Evolutionary conservation across 2,329 filamentous ascomycete species (phyloP).

Genomic region (Geosmithia putterillii): DNA sequence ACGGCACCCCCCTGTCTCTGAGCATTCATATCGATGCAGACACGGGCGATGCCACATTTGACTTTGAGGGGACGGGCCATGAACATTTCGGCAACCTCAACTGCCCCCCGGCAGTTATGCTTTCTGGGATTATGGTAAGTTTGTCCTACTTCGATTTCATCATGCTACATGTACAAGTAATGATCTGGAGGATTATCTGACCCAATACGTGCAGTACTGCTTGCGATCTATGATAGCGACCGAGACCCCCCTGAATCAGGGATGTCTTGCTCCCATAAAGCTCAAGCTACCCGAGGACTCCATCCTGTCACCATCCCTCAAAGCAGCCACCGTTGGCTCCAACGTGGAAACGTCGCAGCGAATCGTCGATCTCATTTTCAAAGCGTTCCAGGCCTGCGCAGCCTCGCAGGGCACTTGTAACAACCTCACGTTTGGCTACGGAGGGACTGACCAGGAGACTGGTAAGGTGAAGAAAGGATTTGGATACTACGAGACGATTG

Average conservation of each 20-base stretch:
- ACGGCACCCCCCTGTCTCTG: slow-evolving; percentile 66
- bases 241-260: slow-evolving; percentile 21
- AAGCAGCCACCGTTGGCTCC: slow-evolving; percentile 15
- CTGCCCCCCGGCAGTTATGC: slow-evolving; percentile 6
- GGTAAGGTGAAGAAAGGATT: slow-evolving; percentile 38
- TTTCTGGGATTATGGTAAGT: slow-evolving; percentile 37
- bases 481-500: slow-evolving; percentile 76
- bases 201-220: slow-evolving; percentile 25
- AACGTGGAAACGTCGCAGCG: slow-evolving; percentile 22
- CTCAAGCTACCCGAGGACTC: slow-evolving; percentile 57
- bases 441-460: slow-evolving; percentile 17
- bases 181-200: too few species aligned
- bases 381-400: slow-evolving; percentile 62
- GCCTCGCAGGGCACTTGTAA: slow-evolving; percentile 72
- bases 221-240: slow-evolving; percentile 18
- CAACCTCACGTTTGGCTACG: slow-evolving; percentile 69
- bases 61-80: slow-evolving; percentile 16
- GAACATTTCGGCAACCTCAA: slow-evolving; percentile 15
- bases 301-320: slow-evolving; percentile 59
- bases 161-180: too few species aligned
- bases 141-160: slow-evolving; percentile 51
- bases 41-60: slow-evolving; percentile 63
- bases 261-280: slow-evolving; percentile 34
- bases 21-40: slow-evolving; percentile 63
- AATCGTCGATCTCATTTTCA: slow-evolving; percentile 56